Evolutionary conservation across 1,284 basidiomycete species (phyloP).

Genomic region (Cryptococcus sp.): DNA sequence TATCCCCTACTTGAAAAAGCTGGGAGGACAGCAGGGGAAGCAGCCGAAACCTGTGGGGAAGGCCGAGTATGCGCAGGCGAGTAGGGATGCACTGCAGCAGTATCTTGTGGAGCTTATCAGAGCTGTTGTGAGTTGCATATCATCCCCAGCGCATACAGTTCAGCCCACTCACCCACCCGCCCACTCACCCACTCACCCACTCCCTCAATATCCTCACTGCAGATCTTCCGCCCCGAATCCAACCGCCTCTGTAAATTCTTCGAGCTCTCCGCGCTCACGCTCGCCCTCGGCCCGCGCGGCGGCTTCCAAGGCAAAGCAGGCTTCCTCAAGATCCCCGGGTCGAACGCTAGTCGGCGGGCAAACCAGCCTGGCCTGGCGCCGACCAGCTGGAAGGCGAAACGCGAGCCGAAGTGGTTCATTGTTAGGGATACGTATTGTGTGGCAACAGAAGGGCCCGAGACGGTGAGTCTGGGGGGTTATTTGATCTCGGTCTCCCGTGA

Average conservation of each 20-base stretch:
- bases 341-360: conserved; percentile 51
- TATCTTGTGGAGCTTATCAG: conserved; percentile 87
- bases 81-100: conserved; percentile 76
- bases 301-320: conserved; percentile 83
- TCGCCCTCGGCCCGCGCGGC: conserved; percentile 76
- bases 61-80: conserved; percentile 72
- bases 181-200: neutral
- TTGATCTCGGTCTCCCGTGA: too few relatives aligned
- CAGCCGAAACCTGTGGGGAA: conserved; percentile 50
- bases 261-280: conserved; percentile 85
- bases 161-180: neutral
- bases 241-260: conserved; percentile 93
- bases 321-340: conserved; percentile 59
- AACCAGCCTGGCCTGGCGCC: conserved; percentile 51
- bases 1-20: conserved; percentile 76
- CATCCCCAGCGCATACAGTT: neutral
- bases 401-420: conserved; percentile 84
- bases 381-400: conserved; percentile 62
- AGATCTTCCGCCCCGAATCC: conserved; percentile 96
- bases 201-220: neutral
- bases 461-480: conserved; percentile 54
- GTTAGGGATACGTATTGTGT: conserved; percentile 91
- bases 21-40: conserved; percentile 19
- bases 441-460: conserved; percentile 79
- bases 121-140: conserved; percentile 64